Base-by-base conservation (phyloP, 257 asterid genomes). In the Petunia secreta region DNA sequence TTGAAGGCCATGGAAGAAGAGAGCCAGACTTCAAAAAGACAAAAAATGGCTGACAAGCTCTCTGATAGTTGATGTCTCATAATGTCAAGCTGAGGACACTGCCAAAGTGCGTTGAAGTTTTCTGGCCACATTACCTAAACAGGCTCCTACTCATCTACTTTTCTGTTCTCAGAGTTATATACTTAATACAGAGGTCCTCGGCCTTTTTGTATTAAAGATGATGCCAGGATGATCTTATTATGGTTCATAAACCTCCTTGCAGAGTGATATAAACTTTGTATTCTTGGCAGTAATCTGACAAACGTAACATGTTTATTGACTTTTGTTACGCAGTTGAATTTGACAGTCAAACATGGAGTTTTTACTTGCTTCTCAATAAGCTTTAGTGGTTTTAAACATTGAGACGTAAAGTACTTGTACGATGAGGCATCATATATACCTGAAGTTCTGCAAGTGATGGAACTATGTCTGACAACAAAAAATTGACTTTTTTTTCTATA, bases 1-100 rank as follows among this genome's bases (percentile, higher is more conserved):
- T 80, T 91, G 81, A 91, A 88, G 89, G 89, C 97, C 73, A 91
- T 95, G 91, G 98, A 91, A 50, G 97, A 90, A 71, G 97, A 89
- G 63, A 58, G 77, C 77, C 87, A 63, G 13, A 85, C 67, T 75
- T 78, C 89, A 3, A 92, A 92, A 78, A 89, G 83, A 75, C 96
- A 82, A 81, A 94, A 92, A 85, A 86, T 5, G 5, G 84, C 46
- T 1, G 10, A 55, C 48, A 80, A 68, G 13, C 57, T 66, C 52
- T 43, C 54, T n/a, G 8, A 15, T 67, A 34, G 75, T 64, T 64
- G 25, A 64, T 64, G 11, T 6, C 52, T 39, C 10, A 64, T 52
- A 4, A 52, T 64, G 8, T 38, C 74, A n/a, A 67, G 75, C 55
- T 41, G 2, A 67, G 38, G 0, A 52, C 10, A 9, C 55, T 9